Percentiles rank a stretch among this genome's conserved stretches.
These are phyloP conservation scores for Microstegium vimineum DNA, from an alignment of 176 grass and related monocot species.

Conservation along the genomic window DNA sequence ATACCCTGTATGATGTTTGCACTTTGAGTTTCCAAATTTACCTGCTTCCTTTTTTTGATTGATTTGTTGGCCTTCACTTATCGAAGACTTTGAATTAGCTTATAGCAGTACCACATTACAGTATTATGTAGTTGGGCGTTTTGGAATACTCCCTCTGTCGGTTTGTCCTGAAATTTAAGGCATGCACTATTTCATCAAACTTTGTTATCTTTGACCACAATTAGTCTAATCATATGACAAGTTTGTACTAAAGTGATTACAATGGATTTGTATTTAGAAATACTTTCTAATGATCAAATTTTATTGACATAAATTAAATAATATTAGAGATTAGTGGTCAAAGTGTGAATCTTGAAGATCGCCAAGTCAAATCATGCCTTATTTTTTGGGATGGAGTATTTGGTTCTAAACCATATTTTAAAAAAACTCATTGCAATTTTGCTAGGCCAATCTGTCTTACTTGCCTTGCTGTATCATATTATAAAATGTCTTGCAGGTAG, in stretches of 20 bases:
- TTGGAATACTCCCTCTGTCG: not conserved
- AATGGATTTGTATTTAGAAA: not conserved
- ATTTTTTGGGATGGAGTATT: not conserved
- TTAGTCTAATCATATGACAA: not conserved
- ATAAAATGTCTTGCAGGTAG: not conserved
- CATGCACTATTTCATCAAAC: not conserved
- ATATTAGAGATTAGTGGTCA: not conserved
- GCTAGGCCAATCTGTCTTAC: not conserved
- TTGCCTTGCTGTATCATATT: not conserved
- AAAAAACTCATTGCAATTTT: not conserved
- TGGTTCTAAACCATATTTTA: not conserved
- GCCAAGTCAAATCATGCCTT: not conserved
- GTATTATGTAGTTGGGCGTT: not conserved
- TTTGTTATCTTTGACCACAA: not conserved
- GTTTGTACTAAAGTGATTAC: not conserved
- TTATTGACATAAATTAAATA: not conserved
- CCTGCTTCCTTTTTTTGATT: not conserved
- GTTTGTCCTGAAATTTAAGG: not conserved
- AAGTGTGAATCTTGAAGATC: not conserved
- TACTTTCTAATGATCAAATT: not conserved
- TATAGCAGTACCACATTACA: not conserved
- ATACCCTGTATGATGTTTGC: not conserved
- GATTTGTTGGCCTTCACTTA: not conserved
- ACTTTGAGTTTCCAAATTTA: not conserved
- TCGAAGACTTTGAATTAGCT: not conserved